Evolutionary conservation across 257 asterid genomes (phyloP).

Genomic region (Lantana camara): DNA sequence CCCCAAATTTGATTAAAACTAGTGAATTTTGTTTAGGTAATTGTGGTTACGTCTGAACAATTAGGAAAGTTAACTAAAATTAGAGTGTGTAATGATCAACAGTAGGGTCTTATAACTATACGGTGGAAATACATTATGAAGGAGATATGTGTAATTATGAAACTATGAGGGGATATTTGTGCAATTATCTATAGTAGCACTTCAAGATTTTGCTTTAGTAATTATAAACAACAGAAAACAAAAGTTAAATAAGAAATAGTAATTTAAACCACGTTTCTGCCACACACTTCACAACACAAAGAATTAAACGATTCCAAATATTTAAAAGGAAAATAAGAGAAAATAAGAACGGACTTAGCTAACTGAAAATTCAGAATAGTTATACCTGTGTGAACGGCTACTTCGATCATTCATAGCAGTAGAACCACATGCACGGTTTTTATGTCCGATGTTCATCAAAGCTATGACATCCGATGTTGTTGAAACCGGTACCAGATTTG

Average conservation of each 20-base stretch:
- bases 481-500: conserved; percentile 57
- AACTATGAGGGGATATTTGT: too few species aligned
- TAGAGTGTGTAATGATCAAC: too few species aligned
- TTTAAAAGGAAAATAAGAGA: background rate
- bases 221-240: background rate
- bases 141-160: too few species aligned
- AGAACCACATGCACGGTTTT: conserved; percentile 78
- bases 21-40: too few species aligned
- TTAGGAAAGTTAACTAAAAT: too few species aligned
- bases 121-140: too few species aligned
- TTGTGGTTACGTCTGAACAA: too few species aligned
- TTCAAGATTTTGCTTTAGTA: background rate
- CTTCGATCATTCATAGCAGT: conserved; percentile 66
- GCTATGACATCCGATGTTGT: conserved; percentile 49
- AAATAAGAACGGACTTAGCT: too few species aligned
- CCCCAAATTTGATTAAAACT: too few species aligned
- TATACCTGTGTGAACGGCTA: conserved; percentile 66
- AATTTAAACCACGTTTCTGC: background rate
- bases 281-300: background rate
- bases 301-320: background rate
- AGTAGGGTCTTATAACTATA: too few species aligned
- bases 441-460: conserved; percentile 64
- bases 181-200: too few species aligned
- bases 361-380: too few species aligned
- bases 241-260: background rate